Conservation (phyloP, 1,284 basidiomycete genomes). For the Apiotrichum gamsii region DNA sequence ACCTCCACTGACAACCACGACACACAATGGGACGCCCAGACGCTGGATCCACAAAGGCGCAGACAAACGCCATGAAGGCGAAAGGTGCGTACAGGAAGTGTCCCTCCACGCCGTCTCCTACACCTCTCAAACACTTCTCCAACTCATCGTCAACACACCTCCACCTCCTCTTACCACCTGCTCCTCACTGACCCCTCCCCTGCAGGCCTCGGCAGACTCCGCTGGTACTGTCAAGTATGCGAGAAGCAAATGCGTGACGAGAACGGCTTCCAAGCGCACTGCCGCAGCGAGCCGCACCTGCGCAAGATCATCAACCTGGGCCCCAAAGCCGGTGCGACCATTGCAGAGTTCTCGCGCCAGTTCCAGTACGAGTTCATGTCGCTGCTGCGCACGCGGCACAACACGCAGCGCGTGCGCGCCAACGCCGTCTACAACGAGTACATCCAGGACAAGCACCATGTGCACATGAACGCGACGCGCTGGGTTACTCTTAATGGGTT, state of each 20-base stretch:
- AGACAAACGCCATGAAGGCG: slow-evolving; percentile 93
- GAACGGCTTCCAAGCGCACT: slow-evolving; percentile 69
- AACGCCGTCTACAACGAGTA: slow-evolving; percentile 98
- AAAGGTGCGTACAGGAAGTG: slow-evolving; percentile 57
- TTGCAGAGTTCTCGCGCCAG: slow-evolving; percentile 77
- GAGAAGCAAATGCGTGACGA: slow-evolving; percentile 86
- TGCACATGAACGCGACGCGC: slow-evolving; percentile 97
- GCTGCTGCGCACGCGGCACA: slow-evolving; percentile 68
- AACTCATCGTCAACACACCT: neutral
- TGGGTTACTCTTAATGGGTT: slow-evolving; percentile 98
- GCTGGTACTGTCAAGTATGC: slow-evolving; percentile 96
- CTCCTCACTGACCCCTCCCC: too few species aligned
- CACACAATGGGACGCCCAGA: slow-evolving; percentile 46
- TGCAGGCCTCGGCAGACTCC: slow-evolving; percentile 69
- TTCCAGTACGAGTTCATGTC: slow-evolving; percentile 91
- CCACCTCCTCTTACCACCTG: neutral
- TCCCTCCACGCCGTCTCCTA: too few species aligned
- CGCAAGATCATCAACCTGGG: slow-evolving; percentile 95
- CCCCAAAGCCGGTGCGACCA: slow-evolving; percentile 83
- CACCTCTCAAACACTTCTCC: too few species aligned
- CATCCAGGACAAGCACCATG: slow-evolving; percentile 87
- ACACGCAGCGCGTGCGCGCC: slow-evolving; percentile 85
- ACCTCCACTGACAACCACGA: neutral
- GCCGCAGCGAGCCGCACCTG: slow-evolving; percentile 56
- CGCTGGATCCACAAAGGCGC: slow-evolving; percentile 84